Evolutionary conservation across 2,329 filamentous ascomycete genomes (phyloP), one percentile per base, ranked within the genome.

Genomic region (Diplocarpon rosae): DNA sequence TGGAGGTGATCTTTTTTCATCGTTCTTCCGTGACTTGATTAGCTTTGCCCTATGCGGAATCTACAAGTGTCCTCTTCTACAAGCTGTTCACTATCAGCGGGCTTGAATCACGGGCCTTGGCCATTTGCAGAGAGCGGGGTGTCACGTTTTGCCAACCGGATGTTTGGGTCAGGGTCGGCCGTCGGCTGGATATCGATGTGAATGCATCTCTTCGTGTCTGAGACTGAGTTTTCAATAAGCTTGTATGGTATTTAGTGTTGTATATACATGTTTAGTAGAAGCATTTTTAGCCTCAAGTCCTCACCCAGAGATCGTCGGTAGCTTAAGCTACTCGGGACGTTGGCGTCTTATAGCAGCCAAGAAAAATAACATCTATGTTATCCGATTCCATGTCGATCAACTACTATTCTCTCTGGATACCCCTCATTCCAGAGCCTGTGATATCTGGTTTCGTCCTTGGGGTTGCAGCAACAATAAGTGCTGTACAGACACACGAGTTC

Each of bases 11-110:
- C n/a, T n/a, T 46, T 10, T 20, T 24, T 24, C 20, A 24, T 31
- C 5, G n/a, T 37, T 27, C 11, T 17, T 11, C 30, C 32, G 37
- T 36, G 27, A 11, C 46, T 45, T 48, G 15, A 28, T 43, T 20
- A 46, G 43, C 24, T 39, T 17, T 30, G 20, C 31, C 39, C 35
- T 24, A 31, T 33, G 17, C 28, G 29, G 39, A 48, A 45, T 39
- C 40, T 43, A 41, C 40, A 49, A 46, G 43, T 49, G 47, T 49
- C 47, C 47, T 46, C 47, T 48, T 48, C 34, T 43, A 30, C 10
- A 39, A 36, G 39, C 45, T 43, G 33, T 42, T 34, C 38, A 14
- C 20, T 24, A 3, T 24, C 7, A 24, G 20, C 20, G 20, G 20
- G 20, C 20, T 24, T 24, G 20, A 24, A 24, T 24, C 20, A 24